Evolutionary conservation across 2,329 filamentous ascomycete species (phyloP), one percentile per base, ranked within the genome.

Genomic region (Diaporthe sp.): DNA sequence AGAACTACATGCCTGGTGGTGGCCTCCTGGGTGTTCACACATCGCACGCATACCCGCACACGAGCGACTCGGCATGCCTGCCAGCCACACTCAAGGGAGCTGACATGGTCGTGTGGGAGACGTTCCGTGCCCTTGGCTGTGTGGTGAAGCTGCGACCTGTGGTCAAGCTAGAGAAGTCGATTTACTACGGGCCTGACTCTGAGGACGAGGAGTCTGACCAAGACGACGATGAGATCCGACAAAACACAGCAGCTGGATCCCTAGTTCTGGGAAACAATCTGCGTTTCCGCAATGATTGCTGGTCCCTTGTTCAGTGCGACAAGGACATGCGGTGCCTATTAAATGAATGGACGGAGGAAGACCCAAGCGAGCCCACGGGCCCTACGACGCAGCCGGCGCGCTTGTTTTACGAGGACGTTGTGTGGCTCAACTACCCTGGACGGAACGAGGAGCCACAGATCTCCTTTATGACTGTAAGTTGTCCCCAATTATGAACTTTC

Each of bases 21-120:
- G 85, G 86, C 0, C 77, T 77, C 2, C 72, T 89, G 0, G 88
- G 87, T 0, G 83, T 87, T 40, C 83, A 79, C 68, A 89, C 86
- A 74, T 82, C 82, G 4, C 86, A 90, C 71, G 81, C 83, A 0
- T 90, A 90, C 76, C 81, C 86, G 0, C 86, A 89, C 69, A 80
- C 82, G 0, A 81, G 81, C 1, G 82, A 79, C 1, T 25, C 60
- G 0, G 78, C 79, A 0, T 30, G 76, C 5, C 78, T 87, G 1
- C 85, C 84, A 0, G 78, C 78, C 4, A 78, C 79, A 0, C 79
- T 89, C 7, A 89, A 89, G 77, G 86, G 87, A 0, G 76, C 84
- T 0, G 87, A 89, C 74, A 83, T 86, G 75, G 80, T 83, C 0
- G 73, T 87, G 0, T 89, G 70, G 60, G 75, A 76, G 38, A 74